Base-by-base conservation (phyloP, 2,329 filamentous ascomycete species). In the Phoma herbarum region DNA sequence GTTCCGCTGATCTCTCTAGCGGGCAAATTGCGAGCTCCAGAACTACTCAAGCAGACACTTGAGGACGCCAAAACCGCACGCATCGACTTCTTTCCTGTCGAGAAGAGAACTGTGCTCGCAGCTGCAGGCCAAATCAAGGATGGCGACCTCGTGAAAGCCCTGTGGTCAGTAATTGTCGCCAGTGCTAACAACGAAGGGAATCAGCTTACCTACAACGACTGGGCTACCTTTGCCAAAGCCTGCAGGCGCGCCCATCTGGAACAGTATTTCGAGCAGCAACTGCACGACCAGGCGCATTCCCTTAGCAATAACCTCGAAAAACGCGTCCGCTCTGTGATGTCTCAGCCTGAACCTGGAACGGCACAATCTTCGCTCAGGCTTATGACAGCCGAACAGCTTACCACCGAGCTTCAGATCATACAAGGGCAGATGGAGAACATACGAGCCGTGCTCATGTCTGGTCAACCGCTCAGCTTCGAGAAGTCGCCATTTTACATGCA, bases 401-500 rank as follows among this genome's bases (percentile, higher is more conserved):
- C 56, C 1, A 22, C 52, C 2, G 59, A 69, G 35, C 51, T 76
- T 3, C 58, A 66, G 2, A 49, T 39, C 9, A 57, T 77, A 18
- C 67, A 69, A 33, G 37, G 52, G 18, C 69, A 74, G 28, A 63
- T 74, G 49, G 60, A 59, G 33, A 69, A 73, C 42, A 66, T 77
- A 7, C 64, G 67, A 31, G 64, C 69, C 4, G 66, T 73, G 1
- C 46, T 74, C 49, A 74, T 76, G 72, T 72, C 74, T 9, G 70
- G 69, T 6, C 62, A 66, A 23, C 65, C 75, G 8, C 70, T 77
- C 25, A 72, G 80, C 64, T 70, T 80, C 35, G 67, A 62, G 16
- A 58, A 67, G 3, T 70, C 74, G 14, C 70, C 71, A 5, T 64
- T 80, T 22, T 73, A 77, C 18, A 77, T 80, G 69, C 74, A 71